Evolutionary conservation across 2,329 filamentous ascomycete genomes (phyloP).

Genomic region (Claviceps capensis): DNA sequence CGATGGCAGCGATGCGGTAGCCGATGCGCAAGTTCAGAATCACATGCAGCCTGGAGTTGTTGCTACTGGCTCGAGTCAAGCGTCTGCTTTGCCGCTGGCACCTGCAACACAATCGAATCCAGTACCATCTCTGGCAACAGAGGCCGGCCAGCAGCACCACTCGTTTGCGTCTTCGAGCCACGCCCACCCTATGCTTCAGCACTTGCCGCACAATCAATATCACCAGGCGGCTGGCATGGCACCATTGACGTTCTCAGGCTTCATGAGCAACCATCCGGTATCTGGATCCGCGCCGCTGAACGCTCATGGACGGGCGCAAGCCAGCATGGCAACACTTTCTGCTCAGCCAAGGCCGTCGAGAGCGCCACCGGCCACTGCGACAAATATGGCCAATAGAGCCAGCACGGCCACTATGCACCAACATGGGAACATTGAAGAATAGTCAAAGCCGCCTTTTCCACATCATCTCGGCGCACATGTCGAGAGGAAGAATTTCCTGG

Average conservation of each 20-base stretch:
- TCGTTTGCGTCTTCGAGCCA: slow-evolving; percentile 11
- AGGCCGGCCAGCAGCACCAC: slow-evolving; percentile 12
- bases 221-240: slow-evolving; percentile 8
- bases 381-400: slow-evolving; percentile 10
- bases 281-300: slow-evolving; percentile 9
- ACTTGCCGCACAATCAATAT: slow-evolving; percentile 5
- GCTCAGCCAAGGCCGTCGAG: slow-evolving; percentile 10
- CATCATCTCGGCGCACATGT: neutral
- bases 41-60: slow-evolving; percentile 1
- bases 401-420: slow-evolving; percentile 24
- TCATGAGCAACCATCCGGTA: slow-evolving; percentile 16
- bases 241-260: slow-evolving; percentile 13
- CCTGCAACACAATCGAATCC: slow-evolving; percentile 13
- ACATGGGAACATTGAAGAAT: slow-evolving; percentile 1
- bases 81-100: neutral
- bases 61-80: neutral
- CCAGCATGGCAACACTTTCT: slow-evolving; percentile 17
- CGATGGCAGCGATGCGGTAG: slow-evolving; percentile 25
- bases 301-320: slow-evolving; percentile 12
- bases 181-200: slow-evolving; percentile 9
- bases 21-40: slow-evolving; percentile 19
- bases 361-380: slow-evolving; percentile 6
- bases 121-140: slow-evolving; percentile 15
- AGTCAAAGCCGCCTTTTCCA: neutral
- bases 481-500: neutral